Base-by-base conservation (phyloP, 331 rosid species). In the Phaseolus coccineus region DNA sequence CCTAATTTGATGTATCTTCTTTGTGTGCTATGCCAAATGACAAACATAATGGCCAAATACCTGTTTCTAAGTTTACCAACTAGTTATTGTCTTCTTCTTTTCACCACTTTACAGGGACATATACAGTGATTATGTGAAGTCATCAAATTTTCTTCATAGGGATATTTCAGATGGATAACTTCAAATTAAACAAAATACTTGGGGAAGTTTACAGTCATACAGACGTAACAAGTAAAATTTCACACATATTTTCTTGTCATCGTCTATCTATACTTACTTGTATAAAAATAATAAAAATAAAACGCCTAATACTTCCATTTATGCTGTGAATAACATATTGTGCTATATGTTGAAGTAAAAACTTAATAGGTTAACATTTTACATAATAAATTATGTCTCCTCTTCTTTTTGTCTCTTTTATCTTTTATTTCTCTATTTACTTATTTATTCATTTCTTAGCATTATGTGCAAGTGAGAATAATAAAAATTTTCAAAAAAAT, bases 81-180 rank as follows among this genome's bases (percentile, higher is more conserved):
- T 79, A 74, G 89, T 73, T 19, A 40, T 78, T 85, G 90, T 85
- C 91, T 63, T 57, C 64, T 72, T 61, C 65, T 47, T 46, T 83
- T 65, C 47, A 48, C 10, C 52, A 56, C 10, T 19, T 19, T 67
- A 24, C 33, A 5, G 62, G 71, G 25, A 40, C 55, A 31, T 44
- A 12, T 46, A 46, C 22, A 61, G 53, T 62, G 14, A 69, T 71
- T 84, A 37, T 59, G 22, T 66, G 68, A 42, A 42, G 3, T 42
- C 47, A 42, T 42, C 13, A 42, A 3, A 42, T 8, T 52, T n/a
- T 28, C 7, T n/a, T n/a, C 12, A n/a, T 9, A 46, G 39, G 48
- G 15, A 64, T 71, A 71, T 42, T 42, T 42, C 48, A 7, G 3
- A 63, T 35, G 69, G 69, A 64, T 63, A 5, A 62, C 35, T 62